Evolutionary conservation across 352 stramenopile species (phyloP).

Genomic region (Phytophthora europaea): DNA sequence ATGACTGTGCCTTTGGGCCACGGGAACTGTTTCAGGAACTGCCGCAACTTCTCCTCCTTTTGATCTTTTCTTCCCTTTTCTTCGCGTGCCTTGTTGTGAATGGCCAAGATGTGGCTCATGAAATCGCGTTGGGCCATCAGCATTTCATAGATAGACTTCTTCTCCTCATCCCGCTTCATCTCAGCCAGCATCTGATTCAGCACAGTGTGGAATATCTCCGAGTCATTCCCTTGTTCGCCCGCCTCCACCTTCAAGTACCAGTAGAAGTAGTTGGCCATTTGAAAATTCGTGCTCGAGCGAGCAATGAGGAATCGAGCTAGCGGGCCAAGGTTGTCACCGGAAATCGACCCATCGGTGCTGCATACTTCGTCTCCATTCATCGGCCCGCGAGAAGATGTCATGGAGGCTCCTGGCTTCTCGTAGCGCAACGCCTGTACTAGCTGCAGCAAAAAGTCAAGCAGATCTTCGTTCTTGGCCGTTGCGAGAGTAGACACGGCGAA

Average conservation of each 20-base stretch:
- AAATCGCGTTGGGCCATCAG: constrained; percentile 94
- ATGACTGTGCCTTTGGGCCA: constrained; percentile 85
- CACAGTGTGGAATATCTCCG: constrained; percentile 82
- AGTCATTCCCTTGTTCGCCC: constrained; percentile 75
- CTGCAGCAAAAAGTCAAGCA: constrained; percentile 98
- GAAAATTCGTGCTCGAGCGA: constrained; percentile 93
- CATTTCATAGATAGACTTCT: constrained; percentile 92
- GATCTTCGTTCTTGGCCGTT: constrained; percentile 96
- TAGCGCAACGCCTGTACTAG: constrained; percentile 98
- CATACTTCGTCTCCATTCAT: constrained; percentile 53
- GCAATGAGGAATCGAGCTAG: constrained; percentile 96
- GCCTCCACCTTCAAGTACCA: constrained; percentile 93
- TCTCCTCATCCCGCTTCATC: constrained; percentile 93
- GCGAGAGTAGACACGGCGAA: constrained; percentile 98
- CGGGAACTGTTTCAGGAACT: constrained; percentile 89
- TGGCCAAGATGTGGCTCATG: constrained; percentile 94
- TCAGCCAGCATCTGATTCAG: constrained; percentile 95
- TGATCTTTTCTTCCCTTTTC: constrained; percentile 96
- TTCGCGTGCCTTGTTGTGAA: constrained; percentile 93
- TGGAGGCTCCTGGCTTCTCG: constrained; percentile 59
- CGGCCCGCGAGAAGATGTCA: constrained; percentile 47
- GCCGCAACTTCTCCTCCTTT: constrained; percentile 96
- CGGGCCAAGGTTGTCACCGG: constrained; percentile 67
- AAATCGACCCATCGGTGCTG: constrained; percentile 53
- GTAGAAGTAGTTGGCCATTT: constrained; percentile 99